Evolutionary conservation across 2,329 filamentous ascomycete species (phyloP), one percentile per base, ranked within the genome.

Genomic region (Alternaria sp.): DNA sequence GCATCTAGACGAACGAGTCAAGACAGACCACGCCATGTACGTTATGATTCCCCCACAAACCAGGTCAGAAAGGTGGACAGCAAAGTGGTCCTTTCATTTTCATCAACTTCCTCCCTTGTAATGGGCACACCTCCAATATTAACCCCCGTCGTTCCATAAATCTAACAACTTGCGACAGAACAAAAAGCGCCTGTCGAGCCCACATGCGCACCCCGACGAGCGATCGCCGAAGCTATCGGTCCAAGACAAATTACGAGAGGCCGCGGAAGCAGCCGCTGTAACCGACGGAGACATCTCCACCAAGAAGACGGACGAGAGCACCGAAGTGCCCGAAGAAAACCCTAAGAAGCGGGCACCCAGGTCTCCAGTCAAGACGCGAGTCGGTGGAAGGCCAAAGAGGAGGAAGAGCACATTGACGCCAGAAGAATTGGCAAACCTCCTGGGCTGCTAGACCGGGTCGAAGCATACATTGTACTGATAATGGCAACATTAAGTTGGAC

Each of bases 401-500:
- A 84, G 91, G 72, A 85, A 91, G 75, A 93, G 90, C 71, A 94
- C 91, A 20, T 80, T 94, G 32, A 93, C 87, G 69, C 88, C 90
- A 3, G 90, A 89, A 83, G 91, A 94, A 78, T 78, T 94, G 72
- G 86, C 91, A 78, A 75, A 70, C 32, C 65, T 80, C 41, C 59
- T 80, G 49, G 70, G 74, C 7, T 68, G 74, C 53, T 75, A 70
- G 61, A 63, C 32, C 24, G 43, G 28, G 30, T 39, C 28, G 24
- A 38, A 28, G 30, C 51, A 28, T 57, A 52, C 56, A 44, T 18
- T 32, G 58, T 54, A 34, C 36, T 49, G 38, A 56, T 8, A 20
- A 54, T 54, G 44, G 38, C 47, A 39, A 18, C 22, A 26, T 46
- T 22, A 20, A 36, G 22, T 60, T 59, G 63, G 59, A 47, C 47